Evolutionary conservation across 2,329 filamentous ascomycete species (phyloP), one percentile per base, ranked within the genome.

Genomic region (Xylaria sp.): DNA sequence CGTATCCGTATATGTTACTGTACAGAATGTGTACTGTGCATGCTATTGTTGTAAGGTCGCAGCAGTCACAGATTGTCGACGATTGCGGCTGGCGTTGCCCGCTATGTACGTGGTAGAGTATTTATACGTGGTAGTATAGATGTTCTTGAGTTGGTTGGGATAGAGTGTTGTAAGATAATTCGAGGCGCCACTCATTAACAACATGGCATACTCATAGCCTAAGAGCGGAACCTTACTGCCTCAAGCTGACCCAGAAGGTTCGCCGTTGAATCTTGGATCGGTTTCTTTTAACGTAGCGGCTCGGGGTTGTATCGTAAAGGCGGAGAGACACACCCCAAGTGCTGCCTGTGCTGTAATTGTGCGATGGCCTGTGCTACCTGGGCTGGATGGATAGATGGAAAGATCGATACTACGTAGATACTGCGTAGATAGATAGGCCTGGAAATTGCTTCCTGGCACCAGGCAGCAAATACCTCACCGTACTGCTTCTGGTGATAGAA

Each of bases 21-120:
- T 13, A 18, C n/a, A 8, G 15, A 31, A 41, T 54, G 25, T 25
- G 43, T 65, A 68, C 66, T 52, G 62, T 68, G 62, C 18, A 46
- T 61, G 12, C 54, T 33, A 41, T 48, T 2, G 56, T 43, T n/a
- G 33, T 36, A 39, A 46, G 51, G 28, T 31, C 25, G n/a, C 20
- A 39, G 23, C 10, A 41, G 6, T 36, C 51, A 41, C 60, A 23
- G n/a, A 41, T 48, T 48, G 41, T 36, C 51, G 33, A 61, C 31
- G n/a, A 41, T 48, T 48, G 41, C 36, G 56, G 49, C 25, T 60
- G 33, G 46, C 33, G 23, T 23, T 39, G 9, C n/a, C 28, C 41
- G 13, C 41, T 46, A 46, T 18, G 33, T 8, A 36, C 28, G 28
- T 36, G 10, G 33, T 10, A 43, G 41, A 28, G 28, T 28, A 5